Base-by-base conservation (phyloP, 202 grass and related monocot genomes). In the Musa balbisiana region DNA sequence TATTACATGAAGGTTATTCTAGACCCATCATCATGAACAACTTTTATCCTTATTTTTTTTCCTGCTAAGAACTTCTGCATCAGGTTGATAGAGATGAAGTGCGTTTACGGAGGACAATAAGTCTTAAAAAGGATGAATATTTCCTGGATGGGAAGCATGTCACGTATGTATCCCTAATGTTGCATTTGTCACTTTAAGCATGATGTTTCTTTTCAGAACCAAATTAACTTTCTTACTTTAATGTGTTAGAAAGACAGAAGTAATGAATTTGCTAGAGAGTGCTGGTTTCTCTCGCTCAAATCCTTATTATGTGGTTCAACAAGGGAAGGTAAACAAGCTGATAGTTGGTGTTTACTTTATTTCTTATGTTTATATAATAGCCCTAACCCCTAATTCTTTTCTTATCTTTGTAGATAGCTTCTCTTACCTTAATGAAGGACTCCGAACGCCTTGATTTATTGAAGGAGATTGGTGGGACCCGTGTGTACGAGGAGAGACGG, bases 231-330 rank as follows among this genome's bases (percentile, higher is more conserved):
- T 69, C 70, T n/a, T 73, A 60, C 62, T 73, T 51, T 12, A 69
- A 55, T 59, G 8, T 71, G 75, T 67, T 80, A 94, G 95, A 86
- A 99, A 99, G 89, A 94, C 91, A 69, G 91, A 99, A 89, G 95
- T 99, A 77, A 94, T 99, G 95, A 99, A 99, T 89, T 87, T 99
- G 54, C 77, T 99, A 80, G 95, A 99, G 80, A 94, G 95, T 89
- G 95, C 91, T 74, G 95, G 95, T 80, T 98, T 98, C 80, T 98
- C 95, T 83, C 88, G 88, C 43, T 98, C 95, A 71, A 98, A 98
- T 87, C 95, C 95, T 73, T 98, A 98, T 77, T 98, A 98, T 56
- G 95, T 98, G 82, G 95, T 98, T 55, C 91, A 99, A 80, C 95
- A 99, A 71, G 95, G 95, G 29, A 93, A 99, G 91, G 95, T 99